Base-by-base conservation (phyloP, 305 asterid genomes). In the Fraxinus albicans region DNA sequence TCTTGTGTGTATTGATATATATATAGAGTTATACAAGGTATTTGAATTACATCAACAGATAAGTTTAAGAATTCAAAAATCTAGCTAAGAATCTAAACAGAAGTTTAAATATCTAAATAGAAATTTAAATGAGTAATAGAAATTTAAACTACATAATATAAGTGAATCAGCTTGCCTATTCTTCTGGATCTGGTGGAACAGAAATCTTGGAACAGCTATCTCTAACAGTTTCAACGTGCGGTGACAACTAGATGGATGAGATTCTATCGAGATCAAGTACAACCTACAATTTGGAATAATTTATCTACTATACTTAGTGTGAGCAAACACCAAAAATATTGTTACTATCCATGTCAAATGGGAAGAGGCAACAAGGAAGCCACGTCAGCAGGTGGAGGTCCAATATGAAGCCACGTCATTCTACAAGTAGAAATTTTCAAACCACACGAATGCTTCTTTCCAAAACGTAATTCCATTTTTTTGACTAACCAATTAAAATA, bases 401-500 rank as follows among this genome's bases (percentile, higher is more conserved):
- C 82, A 75, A 47, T 63, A 81, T 27, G 27, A 7, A 1, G 79
- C 93, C 94, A 91, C 86, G 84, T 88, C 91, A 85, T 81, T 86
- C 78, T 23, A 79, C 86, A 85, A 83, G 85, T 36, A 53, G 75
- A 63, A 47, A 44, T 69, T 33, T 87, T 84, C 85, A 81, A 81
- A 84, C 88, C 88, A 79, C 89, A 88, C 90, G 86, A 38, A 72
- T 38, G 53, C 82, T 7, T 80, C 77, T 69, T 79, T 80, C 85
- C 12, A 63, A 86, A 85, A 86, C 91, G 86, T 86, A 90, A 91
- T 87, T 85, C 80, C 81, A 1, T 81, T 87, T 69, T 15, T 78
- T 89, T 90, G 92, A 90, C 93, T 89, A 10, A 40, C 9, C 2
- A 44, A 77, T 31, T 15, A 40, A 80, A 69, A 80, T 76, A 83